phyloP scores from a whole-genome alignment of 441 rosid genomes.

The Gossypium davidsonii region DNA sequence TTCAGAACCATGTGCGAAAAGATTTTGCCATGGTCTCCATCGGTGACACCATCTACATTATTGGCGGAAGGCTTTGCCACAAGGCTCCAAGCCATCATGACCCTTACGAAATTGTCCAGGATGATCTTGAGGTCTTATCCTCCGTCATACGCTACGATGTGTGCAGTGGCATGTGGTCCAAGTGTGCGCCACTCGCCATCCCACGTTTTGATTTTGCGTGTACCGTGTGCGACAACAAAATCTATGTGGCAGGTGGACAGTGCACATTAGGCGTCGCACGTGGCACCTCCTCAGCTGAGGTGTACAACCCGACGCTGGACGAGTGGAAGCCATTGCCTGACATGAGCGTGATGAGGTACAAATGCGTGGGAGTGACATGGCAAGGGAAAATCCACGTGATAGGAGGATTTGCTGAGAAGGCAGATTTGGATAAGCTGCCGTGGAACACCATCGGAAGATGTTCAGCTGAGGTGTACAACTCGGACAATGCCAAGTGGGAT shows the following conservation, averaged over 20 bases:
- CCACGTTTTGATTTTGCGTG: constrained; percentile 44
- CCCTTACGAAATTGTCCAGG: constrained; percentile 18
- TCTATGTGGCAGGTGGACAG: constrained; percentile 36
- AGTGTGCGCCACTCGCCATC: constrained; percentile 19
- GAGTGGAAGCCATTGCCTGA: constrained; percentile 31
- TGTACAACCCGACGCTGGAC: constrained; percentile 30
- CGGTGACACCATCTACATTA: constrained; percentile 23
- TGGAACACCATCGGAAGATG: constrained; percentile 31
- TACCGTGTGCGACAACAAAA: constrained; percentile 16
- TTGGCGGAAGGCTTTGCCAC: constrained; percentile 34
- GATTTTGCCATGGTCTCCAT: constrained; percentile 35
- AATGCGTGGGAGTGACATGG: constrained; percentile 47
- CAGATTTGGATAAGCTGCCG: constrained; percentile 3
- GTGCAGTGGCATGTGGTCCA: constrained; percentile 19
- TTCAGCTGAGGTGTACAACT: constrained; percentile 39
- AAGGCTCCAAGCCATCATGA: constrained; percentile 10
- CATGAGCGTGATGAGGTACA: constrained; percentile 37
- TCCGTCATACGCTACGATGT: constrained; percentile 27
- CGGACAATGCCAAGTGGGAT: constrained; percentile 28
- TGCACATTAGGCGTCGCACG: constrained; percentile 15
- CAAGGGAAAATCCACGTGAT: constrained; percentile 36
- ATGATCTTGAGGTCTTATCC: constrained; percentile 15
- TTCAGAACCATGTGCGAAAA: constrained; percentile 29
- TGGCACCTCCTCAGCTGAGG: constrained; percentile 34
- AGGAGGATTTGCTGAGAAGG: constrained; percentile 35